Conservation (phyloP, 2,329 filamentous ascomycete genomes). For the Neofusicoccum kwambonambiense region DNA sequence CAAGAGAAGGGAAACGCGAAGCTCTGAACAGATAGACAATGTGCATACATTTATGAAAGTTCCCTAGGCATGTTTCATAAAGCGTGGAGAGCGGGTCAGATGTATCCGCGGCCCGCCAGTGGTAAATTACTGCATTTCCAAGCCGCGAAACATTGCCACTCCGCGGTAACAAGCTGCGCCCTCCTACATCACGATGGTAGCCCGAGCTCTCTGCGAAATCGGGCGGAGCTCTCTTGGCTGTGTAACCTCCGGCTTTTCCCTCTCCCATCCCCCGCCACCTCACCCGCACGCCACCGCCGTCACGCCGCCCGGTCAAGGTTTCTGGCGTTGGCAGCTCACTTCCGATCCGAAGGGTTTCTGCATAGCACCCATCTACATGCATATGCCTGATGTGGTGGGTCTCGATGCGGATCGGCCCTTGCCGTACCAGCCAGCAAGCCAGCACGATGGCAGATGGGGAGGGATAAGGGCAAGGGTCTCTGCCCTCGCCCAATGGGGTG, state of each 20-base stretch:
- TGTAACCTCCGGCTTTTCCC: not conserved
- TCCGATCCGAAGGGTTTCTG: not conserved
- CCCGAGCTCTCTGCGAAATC: not conserved
- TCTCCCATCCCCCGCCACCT: not conserved
- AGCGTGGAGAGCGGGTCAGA: not conserved
- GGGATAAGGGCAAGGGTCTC: no score
- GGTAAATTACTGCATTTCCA: not conserved
- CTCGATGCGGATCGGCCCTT: not conserved
- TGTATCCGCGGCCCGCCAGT: not conserved
- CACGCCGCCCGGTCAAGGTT: not conserved
- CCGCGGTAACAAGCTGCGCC: not conserved
- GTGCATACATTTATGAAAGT: not conserved
- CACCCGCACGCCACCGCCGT: not conserved
- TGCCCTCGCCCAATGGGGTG: no score
- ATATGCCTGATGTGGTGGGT: not conserved
- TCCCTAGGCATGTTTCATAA: not conserved
- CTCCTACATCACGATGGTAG: not conserved
- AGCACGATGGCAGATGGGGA: not conserved
- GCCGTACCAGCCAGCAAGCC: not conserved
- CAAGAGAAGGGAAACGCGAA: slow-evolving; percentile 25
- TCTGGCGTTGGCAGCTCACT: slow-evolving; percentile 1
- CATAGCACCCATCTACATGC: not conserved
- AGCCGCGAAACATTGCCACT: not conserved
- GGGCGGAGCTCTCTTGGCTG: not conserved
- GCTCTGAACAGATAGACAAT: slow-evolving; percentile 26